Evolutionary conservation across 257 asterid species (phyloP).

Genomic region (Datura wrightii): DNA sequence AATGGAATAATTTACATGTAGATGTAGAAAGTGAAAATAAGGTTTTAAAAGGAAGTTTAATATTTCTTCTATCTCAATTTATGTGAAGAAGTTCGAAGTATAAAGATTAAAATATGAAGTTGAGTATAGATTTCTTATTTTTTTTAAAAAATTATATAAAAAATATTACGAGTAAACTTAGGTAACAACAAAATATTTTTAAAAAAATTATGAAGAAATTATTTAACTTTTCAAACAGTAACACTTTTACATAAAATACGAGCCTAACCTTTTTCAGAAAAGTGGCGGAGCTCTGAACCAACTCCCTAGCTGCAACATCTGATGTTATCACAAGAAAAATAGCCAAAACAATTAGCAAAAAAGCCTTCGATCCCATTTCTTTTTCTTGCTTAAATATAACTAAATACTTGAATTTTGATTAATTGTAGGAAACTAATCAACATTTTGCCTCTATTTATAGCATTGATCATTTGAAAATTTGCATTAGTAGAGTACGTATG

Average conservation of each 20-base stretch:
- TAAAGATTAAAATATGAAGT: no score
- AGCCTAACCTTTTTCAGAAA: background rate
- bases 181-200: background rate
- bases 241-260: background rate
- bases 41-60: no score
- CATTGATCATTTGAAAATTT: background rate
- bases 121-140: no score
- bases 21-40: no score
- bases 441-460: slow-evolving; percentile 7
- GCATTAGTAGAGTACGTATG: background rate
- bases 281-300: slow-evolving; percentile 24
- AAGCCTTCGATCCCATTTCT: slow-evolving; percentile 31
- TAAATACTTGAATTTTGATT: background rate
- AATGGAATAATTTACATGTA: background rate
- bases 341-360: slow-evolving; percentile 29
- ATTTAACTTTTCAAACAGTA: background rate
- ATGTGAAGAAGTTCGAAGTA: no score
- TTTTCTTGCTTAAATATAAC: background rate
- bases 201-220: background rate
- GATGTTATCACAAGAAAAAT: slow-evolving; percentile 27
- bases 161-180: background rate
- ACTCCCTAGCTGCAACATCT: slow-evolving; percentile 33
- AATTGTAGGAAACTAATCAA: background rate
- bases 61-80: no score
- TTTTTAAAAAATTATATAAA: no score